A percentile compares a stretch with the other conserved stretches of the same genome.
Conservation (phyloP, 2,329 filamentous ascomycete genomes). For the Aspergillus fructus region DNA sequence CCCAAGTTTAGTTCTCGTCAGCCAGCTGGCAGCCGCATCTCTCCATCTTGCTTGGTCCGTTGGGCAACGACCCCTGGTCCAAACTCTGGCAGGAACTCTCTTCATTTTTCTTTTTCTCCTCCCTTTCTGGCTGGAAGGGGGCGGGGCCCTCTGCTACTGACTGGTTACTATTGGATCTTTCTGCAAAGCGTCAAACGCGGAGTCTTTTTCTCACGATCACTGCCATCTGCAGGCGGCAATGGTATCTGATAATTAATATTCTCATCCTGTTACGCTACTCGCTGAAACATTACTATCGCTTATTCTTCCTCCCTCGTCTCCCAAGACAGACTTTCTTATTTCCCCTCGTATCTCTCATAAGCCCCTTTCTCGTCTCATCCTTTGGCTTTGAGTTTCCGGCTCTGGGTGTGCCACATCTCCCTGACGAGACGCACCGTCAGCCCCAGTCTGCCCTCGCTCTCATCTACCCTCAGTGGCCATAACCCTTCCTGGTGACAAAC, state of each 20-base stretch:
- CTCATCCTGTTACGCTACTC: constrained; percentile 15
- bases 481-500: background rate
- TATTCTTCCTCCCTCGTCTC: constrained; percentile 17
- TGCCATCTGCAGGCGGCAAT: constrained; percentile 17
- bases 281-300: constrained; percentile 17
- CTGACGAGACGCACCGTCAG: constrained; percentile 2
- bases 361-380: background rate
- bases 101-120: constrained; percentile 3
- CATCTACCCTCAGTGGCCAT: background rate
- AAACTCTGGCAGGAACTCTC: constrained; percentile 5
- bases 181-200: constrained; percentile 9
- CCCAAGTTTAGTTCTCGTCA: constrained; percentile 18
- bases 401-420: background rate
- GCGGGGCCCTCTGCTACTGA: constrained; percentile 4
- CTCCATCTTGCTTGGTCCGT: constrained; percentile 14
- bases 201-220: constrained; percentile 10
- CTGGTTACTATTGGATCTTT: constrained; percentile 9
- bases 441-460: background rate
- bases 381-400: background rate
- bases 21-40: constrained; percentile 28
- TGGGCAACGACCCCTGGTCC: constrained; percentile 9
- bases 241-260: constrained; percentile 10
- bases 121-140: background rate
- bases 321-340: constrained; percentile 7
- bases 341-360: constrained; percentile 3